Base-by-base conservation (phyloP, 106 monocot genomes). In the Apostasia ramifera region DNA sequence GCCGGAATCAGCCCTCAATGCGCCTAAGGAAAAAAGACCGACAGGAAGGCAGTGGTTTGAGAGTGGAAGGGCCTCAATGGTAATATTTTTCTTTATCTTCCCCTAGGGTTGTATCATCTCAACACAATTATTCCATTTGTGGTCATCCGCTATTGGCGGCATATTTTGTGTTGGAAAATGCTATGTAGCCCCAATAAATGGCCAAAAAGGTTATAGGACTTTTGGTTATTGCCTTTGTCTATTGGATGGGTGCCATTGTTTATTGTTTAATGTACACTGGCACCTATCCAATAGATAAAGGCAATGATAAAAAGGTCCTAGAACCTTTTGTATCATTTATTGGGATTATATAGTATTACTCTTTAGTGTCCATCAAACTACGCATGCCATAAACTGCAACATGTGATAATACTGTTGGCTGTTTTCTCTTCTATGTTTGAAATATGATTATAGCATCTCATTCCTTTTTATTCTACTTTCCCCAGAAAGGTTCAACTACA, bases 31-130 rank as follows among this genome's bases (percentile, higher is more conserved):
- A 61, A 97, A 86, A 78, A 89, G 76, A 61, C 83, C 92, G 55
- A 45, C 84, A 6, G 92, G 92, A 66, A 82, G 92, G 66, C 88
- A 87, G 66, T 92, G 89, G 86, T 97, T 89, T 83, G 92, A 97
- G 79, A 89, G 84, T 53, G 92, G 92, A 81, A 84, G 89, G 77
- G 84, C 89, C 74, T 11, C 88, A 58, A 57, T 43, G 78, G 95
- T 97, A 84, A 26, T 6, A 58, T 14, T 73, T 65, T 44, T 8
- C 47, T 52, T 44, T 64, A 59, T 26, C 49, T n/a, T 63, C 2
- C 10, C 50, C 69, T 15, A 26, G 26, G 26, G 26, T 26, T 26
- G 26, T 26, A 26, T 26, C 26, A 26, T 53, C 14, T 5, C 45
- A 9, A 56, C 13, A 13, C 13, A 55, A 37, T 12, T 10, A 4